Evolutionary conservation across 345 rosid genomes (phyloP).

Genomic region (Linum trigynum): DNA sequence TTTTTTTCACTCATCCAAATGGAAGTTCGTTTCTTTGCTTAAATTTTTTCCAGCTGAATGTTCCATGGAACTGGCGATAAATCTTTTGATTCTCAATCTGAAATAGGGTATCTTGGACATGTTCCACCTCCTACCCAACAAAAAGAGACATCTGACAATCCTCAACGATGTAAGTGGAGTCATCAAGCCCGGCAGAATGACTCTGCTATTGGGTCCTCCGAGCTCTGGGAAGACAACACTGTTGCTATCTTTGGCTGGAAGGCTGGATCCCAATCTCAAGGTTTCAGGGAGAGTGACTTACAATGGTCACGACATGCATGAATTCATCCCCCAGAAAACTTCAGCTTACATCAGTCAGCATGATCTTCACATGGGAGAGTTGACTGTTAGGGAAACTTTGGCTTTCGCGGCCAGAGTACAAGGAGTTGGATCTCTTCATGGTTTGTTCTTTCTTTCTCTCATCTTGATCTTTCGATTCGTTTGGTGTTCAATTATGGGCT

Average conservation of each 20-base stretch:
- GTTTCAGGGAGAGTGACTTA: slow-evolving; percentile 4
- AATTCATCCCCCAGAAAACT: slow-evolving; percentile 2
- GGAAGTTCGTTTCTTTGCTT: neutral
- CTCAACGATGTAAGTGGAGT: slow-evolving; percentile 10
- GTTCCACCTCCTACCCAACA: neutral
- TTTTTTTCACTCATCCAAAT: neutral
- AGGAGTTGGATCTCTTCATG: slow-evolving; percentile 1
- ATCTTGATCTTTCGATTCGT: too few relatives aligned
- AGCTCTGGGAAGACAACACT: slow-evolving; percentile 5
- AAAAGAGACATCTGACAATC: slow-evolving; percentile 2
- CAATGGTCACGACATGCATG: slow-evolving; percentile 2
- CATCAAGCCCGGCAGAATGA: slow-evolving; percentile 7
- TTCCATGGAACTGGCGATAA: neutral
- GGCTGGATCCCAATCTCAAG: neutral
- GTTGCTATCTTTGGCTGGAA: slow-evolving; percentile 2
- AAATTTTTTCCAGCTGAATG: neutral
- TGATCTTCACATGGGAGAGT: slow-evolving; percentile 5
- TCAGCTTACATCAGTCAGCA: slow-evolving; percentile 2
- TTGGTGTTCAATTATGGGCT: neutral
- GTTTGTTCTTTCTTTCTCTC: neutral
- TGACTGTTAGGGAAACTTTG: slow-evolving; percentile 6
- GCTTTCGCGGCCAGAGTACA: slow-evolving; percentile 1
- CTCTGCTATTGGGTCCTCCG: slow-evolving; percentile 5
- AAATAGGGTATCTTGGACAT: neutral
- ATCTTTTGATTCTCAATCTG: neutral